These are phyloP conservation scores for Chaetomium sp. DNA, from an alignment of 2,329 filamentous ascomycete species.

Conservation along the genomic window DNA sequence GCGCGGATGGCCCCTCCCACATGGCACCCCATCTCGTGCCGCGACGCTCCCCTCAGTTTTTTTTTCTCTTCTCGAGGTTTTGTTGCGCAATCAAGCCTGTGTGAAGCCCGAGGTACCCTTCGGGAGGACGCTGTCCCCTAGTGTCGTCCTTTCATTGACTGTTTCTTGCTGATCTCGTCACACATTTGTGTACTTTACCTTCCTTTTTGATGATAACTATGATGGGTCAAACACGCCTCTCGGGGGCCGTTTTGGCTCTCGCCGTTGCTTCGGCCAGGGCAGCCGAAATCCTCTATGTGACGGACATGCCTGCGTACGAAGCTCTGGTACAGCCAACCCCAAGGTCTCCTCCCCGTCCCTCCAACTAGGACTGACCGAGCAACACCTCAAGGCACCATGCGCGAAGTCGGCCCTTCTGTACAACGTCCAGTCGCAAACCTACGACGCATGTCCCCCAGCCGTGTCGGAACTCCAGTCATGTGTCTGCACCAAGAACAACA, in stretches of 20 bases:
- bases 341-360: background rate
- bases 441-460: constrained; percentile 47
- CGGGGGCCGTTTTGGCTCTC: constrained; percentile 18
- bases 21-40: background rate
- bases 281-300: constrained; percentile 46
- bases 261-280: constrained; percentile 22
- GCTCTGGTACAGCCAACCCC: constrained; percentile 39
- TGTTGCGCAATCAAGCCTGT: background rate
- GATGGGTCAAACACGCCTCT: constrained; percentile 27
- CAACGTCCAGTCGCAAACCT: constrained; percentile 48
- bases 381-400: constrained; percentile 50
- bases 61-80: background rate
- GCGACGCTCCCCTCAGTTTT: background rate
- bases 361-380: constrained; percentile 9
- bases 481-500: constrained; percentile 53
- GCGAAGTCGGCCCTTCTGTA: constrained; percentile 50
- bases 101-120: background rate
- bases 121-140: constrained; percentile 2
- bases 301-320: constrained; percentile 48
- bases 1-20: constrained; percentile 8
- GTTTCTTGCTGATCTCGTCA: background rate
- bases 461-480: constrained; percentile 53
- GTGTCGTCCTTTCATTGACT: constrained; percentile 20
- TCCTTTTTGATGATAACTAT: constrained; percentile 19
- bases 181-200: background rate